Base-by-base conservation (phyloP, 2,329 filamentous ascomycete species). In the Cladosporium sp. region DNA sequence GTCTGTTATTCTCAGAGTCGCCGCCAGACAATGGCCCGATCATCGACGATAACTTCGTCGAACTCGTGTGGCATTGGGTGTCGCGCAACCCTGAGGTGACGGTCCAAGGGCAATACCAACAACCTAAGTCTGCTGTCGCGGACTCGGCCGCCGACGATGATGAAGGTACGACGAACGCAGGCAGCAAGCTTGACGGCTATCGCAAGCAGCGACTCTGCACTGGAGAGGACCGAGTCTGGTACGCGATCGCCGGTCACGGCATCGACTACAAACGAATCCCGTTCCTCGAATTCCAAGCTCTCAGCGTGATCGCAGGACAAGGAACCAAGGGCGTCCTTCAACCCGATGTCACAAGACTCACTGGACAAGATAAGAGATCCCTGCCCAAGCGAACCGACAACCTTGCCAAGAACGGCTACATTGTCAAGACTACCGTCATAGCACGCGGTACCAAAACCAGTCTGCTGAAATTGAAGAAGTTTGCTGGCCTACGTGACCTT, bases 361-460 rank as follows among this genome's bases (percentile, higher is more conserved):
- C 85, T 68, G 84, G 84, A 6, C 87, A 89, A 75, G 87, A 89
- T 73, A 89, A 89, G 72, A 81, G 87, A 54, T 89, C 87, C 1
- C 83, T 89, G 2, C 87, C 87, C 1, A 81, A 84, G 67, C 80
- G 87, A 46, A 89, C 87, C 3, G 84, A 88, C 67, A 75, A 78
- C 3, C 77, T 89, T 46, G 79, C 81, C 6, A 74, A 79, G 39
- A 87, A 85, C 68, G 87, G 87, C 0, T 89, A 89, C 72, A 88
- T 89, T 63, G 79, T 83, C 48, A 89, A 89, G 70, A 78, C 79
- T 61, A 72, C 76, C 10, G 79, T 85, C 21, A 78, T 84, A 32
- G 77, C 79, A 25, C 80, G 79, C 65, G 80, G 81, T 3, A 75
- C 79, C 6, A 81, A 83, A 54, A 88, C 86, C 0, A 88, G 85